A percentile compares a stretch with the other conserved stretches of the same genome.
These are phyloP conservation scores for Hericium rajendrae DNA, from an alignment of 768 basidiomycete species.

Conservation along the genomic window DNA sequence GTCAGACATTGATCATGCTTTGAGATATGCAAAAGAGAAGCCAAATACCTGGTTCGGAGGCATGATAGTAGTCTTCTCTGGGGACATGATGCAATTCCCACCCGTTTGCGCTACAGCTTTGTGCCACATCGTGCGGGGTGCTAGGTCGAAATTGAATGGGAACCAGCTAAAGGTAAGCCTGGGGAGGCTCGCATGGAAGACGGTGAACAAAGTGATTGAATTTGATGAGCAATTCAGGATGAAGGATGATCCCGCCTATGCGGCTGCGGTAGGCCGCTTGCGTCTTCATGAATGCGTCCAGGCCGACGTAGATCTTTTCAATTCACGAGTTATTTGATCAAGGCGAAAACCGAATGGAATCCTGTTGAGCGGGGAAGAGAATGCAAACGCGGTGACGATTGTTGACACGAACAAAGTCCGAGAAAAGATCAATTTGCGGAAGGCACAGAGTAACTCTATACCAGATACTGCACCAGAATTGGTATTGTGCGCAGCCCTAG, in stretches of 20 bases:
- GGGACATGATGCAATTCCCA: slow-evolving; percentile 26
- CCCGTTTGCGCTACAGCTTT: slow-evolving; percentile 23
- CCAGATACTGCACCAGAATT: no score
- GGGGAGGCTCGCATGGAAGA: background rate
- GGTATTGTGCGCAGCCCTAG: no score
- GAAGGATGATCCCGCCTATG: background rate
- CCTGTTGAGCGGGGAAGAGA: no score
- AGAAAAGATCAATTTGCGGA: no score
- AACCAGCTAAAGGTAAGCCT: slow-evolving; percentile 2
- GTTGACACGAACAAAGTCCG: no score
- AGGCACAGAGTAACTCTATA: no score
- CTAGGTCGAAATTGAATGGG: slow-evolving; percentile 11
- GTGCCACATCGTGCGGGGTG: slow-evolving; percentile 21
- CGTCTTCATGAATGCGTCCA: no score
- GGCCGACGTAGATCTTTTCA: no score
- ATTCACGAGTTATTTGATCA: no score
- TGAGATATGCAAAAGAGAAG: slow-evolving; percentile 15
- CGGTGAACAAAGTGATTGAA: background rate
- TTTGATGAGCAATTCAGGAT: background rate
- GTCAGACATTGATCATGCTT: slow-evolving; percentile 20
- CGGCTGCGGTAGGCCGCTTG: background rate
- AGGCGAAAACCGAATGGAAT: no score
- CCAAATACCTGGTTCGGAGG: slow-evolving; percentile 22
- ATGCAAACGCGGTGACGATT: no score
- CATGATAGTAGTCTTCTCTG: slow-evolving; percentile 22